Percentiles rank a stretch among this genome's conserved stretches.
phyloP scores from a whole-genome alignment of 352 stramenopile species.

The Pythium apleroticum region DNA sequence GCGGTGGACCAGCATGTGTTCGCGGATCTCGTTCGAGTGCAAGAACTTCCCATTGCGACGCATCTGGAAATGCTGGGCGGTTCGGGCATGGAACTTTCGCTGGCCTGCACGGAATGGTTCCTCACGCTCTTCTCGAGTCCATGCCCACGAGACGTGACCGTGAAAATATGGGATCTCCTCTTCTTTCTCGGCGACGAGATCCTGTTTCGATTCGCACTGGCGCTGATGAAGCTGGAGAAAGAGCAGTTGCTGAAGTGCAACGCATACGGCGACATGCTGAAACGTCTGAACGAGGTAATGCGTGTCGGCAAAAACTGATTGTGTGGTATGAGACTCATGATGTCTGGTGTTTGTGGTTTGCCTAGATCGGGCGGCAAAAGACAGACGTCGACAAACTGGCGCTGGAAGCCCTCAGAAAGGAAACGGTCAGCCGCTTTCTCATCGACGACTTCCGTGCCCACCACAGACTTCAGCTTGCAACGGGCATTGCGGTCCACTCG shows the following conservation, averaged over 20 bases:
- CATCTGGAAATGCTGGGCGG: slow-evolving; percentile 65
- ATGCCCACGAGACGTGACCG: slow-evolving; percentile 66
- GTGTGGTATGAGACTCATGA: background rate
- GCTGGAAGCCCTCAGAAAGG: slow-evolving; percentile 54
- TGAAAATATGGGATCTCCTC: slow-evolving; percentile 82
- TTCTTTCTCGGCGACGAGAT: slow-evolving; percentile 83
- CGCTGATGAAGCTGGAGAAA: slow-evolving; percentile 72
- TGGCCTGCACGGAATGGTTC: slow-evolving; percentile 89
- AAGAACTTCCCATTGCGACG: slow-evolving; percentile 68
- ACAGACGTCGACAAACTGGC: slow-evolving; percentile 51
- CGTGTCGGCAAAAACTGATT: background rate
- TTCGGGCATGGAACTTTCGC: slow-evolving; percentile 83
- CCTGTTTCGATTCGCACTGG: slow-evolving; percentile 74
- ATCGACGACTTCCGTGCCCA: slow-evolving; percentile 86
- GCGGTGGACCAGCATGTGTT: slow-evolving; percentile 90
- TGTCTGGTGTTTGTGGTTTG: background rate
- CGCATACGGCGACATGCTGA: slow-evolving; percentile 78
- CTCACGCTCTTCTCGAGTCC: slow-evolving; percentile 86
- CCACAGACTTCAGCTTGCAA: slow-evolving; percentile 77
- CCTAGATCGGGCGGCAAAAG: slow-evolving; percentile 56
- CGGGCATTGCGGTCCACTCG: slow-evolving; percentile 70
- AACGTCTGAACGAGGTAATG: slow-evolving; percentile 75
- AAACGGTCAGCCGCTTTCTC: slow-evolving; percentile 60
- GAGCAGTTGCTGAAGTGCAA: slow-evolving; percentile 52
- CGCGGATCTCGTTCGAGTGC: slow-evolving; percentile 76